These are phyloP conservation scores for Daedaleopsis nitida DNA, from an alignment of 768 basidiomycete genomes.

Conservation along the genomic window DNA sequence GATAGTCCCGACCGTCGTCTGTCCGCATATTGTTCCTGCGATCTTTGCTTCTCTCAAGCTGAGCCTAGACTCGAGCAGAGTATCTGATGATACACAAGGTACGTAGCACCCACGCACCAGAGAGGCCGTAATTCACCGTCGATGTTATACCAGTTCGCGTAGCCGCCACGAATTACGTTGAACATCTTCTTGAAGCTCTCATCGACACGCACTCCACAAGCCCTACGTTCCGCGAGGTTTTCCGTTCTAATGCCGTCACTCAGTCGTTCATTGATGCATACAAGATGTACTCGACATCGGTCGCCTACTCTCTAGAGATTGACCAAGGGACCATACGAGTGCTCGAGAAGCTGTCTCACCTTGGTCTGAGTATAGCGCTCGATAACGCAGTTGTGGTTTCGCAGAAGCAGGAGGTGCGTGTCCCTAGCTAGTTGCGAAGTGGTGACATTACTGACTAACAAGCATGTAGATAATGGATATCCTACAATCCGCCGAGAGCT, in stretches of 20 bases:
- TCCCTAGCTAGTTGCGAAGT: background rate
- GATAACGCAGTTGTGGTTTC: conserved; percentile 58
- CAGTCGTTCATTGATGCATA: conserved; percentile 68
- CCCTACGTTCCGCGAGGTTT: conserved; percentile 67
- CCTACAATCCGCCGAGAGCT: conserved; percentile 51
- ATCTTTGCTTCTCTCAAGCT: conserved; percentile 70
- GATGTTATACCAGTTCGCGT: background rate
- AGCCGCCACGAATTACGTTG: conserved; percentile 45
- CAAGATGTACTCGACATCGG: conserved; percentile 51
- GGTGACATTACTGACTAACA: background rate
- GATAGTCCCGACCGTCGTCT: conserved; percentile 42
- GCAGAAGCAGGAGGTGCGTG: conserved; percentile 75
- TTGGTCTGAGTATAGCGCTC: conserved; percentile 67
- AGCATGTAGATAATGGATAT: conserved; percentile 58
- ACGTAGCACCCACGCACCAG: background rate
- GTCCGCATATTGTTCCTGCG: conserved; percentile 71
- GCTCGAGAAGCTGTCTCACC: conserved; percentile 69
- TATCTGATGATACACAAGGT: conserved; percentile 32
- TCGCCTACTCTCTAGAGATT: conserved; percentile 40
- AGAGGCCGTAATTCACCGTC: background rate
- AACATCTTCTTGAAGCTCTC: conserved; percentile 66
- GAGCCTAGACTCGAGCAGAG: conserved; percentile 40
- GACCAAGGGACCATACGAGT: conserved; percentile 53
- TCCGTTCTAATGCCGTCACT: conserved; percentile 71
- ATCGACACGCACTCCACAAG: conserved; percentile 68